Conservation (phyloP, 2,329 filamentous ascomycete genomes). For the Ceratocystis albifundus region DNA sequence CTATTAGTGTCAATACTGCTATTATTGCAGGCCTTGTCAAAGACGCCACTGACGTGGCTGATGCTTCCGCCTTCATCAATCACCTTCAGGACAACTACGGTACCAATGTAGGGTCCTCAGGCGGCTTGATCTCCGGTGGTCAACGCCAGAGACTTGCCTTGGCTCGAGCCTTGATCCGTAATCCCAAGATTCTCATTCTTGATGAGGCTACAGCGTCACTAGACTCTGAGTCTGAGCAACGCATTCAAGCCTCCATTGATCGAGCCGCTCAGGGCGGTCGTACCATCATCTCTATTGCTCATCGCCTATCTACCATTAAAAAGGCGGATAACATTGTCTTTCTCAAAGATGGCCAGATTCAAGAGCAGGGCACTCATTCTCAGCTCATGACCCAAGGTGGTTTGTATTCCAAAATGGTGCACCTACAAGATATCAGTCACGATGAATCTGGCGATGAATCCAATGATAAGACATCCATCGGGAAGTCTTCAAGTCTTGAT, state of each 20-base stretch:
- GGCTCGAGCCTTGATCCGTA: constrained; percentile 45
- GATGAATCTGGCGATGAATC: constrained; percentile 26
- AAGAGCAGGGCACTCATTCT: constrained; percentile 54
- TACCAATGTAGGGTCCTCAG: constrained; percentile 42
- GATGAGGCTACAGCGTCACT: constrained; percentile 53
- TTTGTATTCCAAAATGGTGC: constrained; percentile 44
- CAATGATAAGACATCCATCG: constrained; percentile 28
- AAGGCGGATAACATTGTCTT: constrained; percentile 58
- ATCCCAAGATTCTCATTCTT: constrained; percentile 47
- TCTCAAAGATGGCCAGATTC: constrained; percentile 46
- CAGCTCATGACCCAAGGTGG: constrained; percentile 43
- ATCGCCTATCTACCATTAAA: constrained; percentile 49
- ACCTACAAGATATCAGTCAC: constrained; percentile 31
- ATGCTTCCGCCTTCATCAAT: constrained; percentile 46
- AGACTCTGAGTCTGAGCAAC: constrained; percentile 46
- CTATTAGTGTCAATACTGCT: constrained; percentile 34
- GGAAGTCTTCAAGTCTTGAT: constrained; percentile 28
- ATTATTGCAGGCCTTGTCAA: constrained; percentile 43
- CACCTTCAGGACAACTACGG: constrained; percentile 43
- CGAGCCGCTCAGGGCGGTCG: constrained; percentile 37
- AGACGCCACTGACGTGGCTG: constrained; percentile 45
- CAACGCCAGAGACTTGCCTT: constrained; percentile 51
- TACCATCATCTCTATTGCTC: constrained; percentile 56
- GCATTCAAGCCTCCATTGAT: constrained; percentile 42
- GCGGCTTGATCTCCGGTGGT: constrained; percentile 46